phyloP scores from a whole-genome alignment of 768 basidiomycete species.

The Lactifluus piperatus region DNA sequence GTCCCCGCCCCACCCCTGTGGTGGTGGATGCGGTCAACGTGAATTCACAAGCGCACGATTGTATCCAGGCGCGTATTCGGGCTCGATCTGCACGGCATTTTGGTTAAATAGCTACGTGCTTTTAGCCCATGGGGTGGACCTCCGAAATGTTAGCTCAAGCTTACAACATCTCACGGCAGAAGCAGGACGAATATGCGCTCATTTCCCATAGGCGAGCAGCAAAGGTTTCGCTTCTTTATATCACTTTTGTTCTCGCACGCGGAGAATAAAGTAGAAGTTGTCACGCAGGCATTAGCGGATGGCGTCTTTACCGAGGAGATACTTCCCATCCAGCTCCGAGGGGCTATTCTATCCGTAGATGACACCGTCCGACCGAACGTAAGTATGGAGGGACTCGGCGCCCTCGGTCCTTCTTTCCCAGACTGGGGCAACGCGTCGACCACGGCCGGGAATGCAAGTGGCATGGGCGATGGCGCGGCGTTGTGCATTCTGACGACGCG shows the following conservation, averaged over 20 bases:
- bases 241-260: not conserved
- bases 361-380: slow-evolving; percentile 86
- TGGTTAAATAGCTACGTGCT: not conserved
- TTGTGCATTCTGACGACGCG: slow-evolving; percentile 77
- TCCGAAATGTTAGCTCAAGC: slow-evolving; percentile 82
- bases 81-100: not conserved
- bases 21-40: slow-evolving; percentile 50
- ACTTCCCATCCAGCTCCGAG: slow-evolving; percentile 72
- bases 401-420: slow-evolving; percentile 82
- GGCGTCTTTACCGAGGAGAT: slow-evolving; percentile 86
- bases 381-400: slow-evolving; percentile 63
- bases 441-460: slow-evolving; percentile 82
- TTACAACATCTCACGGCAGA: slow-evolving; percentile 68
- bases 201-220: slow-evolving; percentile 79
- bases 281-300: slow-evolving; percentile 45
- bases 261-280: not conserved
- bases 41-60: slow-evolving; percentile 61
- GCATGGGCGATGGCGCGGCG: slow-evolving; percentile 89
- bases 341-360: slow-evolving; percentile 57
- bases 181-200: slow-evolving; percentile 85
- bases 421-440: slow-evolving; percentile 64
- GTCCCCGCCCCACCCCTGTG: slow-evolving; percentile 69
- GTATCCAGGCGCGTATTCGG: slow-evolving; percentile 46
- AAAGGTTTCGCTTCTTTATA: slow-evolving; percentile 34
- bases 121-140: slow-evolving; percentile 91